Conservation (phyloP, 345 rosid genomes). For the Aurinia saxatilis region DNA sequence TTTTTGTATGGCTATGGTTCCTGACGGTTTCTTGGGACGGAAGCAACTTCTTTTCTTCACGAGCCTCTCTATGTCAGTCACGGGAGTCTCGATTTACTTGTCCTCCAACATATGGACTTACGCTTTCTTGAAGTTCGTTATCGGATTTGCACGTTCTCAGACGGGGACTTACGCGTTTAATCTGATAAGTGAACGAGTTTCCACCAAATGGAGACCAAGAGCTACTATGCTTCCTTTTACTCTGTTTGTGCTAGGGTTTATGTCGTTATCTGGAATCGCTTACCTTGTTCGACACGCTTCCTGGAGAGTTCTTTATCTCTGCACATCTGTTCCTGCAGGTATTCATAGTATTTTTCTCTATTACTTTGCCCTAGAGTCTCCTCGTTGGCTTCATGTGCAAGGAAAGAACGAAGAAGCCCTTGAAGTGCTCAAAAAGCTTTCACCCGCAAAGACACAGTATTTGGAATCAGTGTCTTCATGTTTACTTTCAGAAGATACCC, state of each 20-base stretch:
- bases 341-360: conserved; percentile 22
- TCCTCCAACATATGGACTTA: conserved; percentile 35
- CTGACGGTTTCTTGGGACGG: conserved; percentile 33
- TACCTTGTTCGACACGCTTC: conserved; percentile 36
- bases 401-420: conserved; percentile 46
- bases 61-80: conserved; percentile 26
- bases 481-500: background rate
- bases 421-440: conserved; percentile 32
- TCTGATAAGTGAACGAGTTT: conserved; percentile 34
- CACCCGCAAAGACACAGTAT: conserved; percentile 12
- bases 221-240: conserved; percentile 40
- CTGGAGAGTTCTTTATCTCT: conserved; percentile 41
- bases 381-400: conserved; percentile 43
- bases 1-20: conserved; percentile 21
- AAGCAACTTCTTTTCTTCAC: conserved; percentile 33
- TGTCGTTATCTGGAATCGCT: conserved; percentile 43
- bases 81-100: conserved; percentile 26
- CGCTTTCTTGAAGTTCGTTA: conserved; percentile 23
- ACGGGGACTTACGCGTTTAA: conserved; percentile 36
- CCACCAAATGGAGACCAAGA: conserved; percentile 38
- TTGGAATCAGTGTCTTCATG: conserved; percentile 8
- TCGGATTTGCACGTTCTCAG: conserved; percentile 31
- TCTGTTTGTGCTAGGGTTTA: conserved; percentile 39
- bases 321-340: conserved; percentile 37
- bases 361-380: conserved; percentile 40